Conservation (phyloP, 495 filamentous ascomycete genomes). For the Parathielavia appendiculata region DNA sequence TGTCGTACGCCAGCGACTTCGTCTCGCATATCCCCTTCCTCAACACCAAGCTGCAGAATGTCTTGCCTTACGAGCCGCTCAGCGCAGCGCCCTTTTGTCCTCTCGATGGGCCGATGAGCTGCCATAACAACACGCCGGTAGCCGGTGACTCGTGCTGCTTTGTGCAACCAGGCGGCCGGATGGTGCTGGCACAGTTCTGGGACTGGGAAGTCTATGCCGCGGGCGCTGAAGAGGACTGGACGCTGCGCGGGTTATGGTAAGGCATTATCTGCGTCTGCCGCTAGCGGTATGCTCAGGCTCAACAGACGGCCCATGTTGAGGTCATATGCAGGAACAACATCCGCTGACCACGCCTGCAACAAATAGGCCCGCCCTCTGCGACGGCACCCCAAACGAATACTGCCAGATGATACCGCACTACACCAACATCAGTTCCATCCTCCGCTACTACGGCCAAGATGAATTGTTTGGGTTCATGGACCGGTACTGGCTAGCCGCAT, state of each 20-base stretch:
- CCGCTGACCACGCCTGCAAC: background rate
- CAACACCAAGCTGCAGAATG: slow-evolving; percentile 11
- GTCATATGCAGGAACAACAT: background rate
- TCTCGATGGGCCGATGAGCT: slow-evolving; percentile 45
- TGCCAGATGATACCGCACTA: slow-evolving; percentile 65
- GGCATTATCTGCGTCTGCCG: background rate
- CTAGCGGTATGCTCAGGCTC: too few relatives aligned
- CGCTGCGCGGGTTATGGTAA: slow-evolving; percentile 78
- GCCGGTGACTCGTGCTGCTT: slow-evolving; percentile 70
- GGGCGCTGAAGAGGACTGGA: slow-evolving; percentile 69
- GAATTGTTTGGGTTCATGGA: slow-evolving; percentile 69
- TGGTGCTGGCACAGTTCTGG: slow-evolving; percentile 87
- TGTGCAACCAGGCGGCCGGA: slow-evolving; percentile 70
- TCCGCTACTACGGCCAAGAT: slow-evolving; percentile 55
- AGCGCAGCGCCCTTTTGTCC: slow-evolving; percentile 39
- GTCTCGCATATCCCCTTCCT: slow-evolving; percentile 17
- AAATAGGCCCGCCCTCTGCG: slow-evolving; percentile 73
- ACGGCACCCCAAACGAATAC: slow-evolving; percentile 69
- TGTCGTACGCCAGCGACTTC: slow-evolving; percentile 18
- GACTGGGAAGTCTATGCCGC: slow-evolving; percentile 66
- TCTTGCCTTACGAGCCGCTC: slow-evolving; percentile 35
- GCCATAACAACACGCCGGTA: slow-evolving; percentile 39
- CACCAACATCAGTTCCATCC: slow-evolving; percentile 63
- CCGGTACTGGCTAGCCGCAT: slow-evolving; percentile 63
- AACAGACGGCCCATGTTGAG: too few relatives aligned